Evolutionary conservation across 768 basidiomycete genomes (phyloP).

Genomic region (Auricularia sp.): DNA sequence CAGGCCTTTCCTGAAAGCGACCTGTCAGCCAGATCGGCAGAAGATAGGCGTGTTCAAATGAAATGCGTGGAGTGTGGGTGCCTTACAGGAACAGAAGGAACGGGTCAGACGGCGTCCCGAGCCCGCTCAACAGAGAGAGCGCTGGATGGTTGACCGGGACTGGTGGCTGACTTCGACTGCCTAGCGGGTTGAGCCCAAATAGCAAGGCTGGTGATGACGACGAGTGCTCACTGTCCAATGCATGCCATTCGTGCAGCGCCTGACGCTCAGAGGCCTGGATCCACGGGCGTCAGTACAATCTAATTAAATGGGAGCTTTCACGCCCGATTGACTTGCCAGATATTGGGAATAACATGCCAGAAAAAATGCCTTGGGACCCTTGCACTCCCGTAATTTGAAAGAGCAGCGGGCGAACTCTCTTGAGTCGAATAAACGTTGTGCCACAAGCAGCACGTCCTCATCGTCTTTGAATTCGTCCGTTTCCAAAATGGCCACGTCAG

Average conservation of each 20-base stretch:
- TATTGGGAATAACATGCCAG: constrained; percentile 72
- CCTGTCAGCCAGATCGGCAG: constrained; percentile 5
- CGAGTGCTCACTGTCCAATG: constrained; percentile 52
- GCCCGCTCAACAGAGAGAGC: constrained; percentile 46
- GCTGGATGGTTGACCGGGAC: constrained; percentile 54
- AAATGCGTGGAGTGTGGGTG: constrained; percentile 16
- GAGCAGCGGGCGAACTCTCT: constrained; percentile 72
- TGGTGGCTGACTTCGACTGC: constrained; percentile 59
- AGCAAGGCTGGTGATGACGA: background rate
- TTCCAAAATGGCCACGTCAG: constrained; percentile 13
- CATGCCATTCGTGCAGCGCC: constrained; percentile 78
- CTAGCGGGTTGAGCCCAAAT: constrained; percentile 26
- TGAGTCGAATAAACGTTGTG: constrained; percentile 61
- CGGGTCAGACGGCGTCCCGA: constrained; percentile 56
- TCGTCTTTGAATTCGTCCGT: constrained; percentile 36
- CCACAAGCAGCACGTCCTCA: constrained; percentile 62
- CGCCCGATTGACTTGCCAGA: constrained; percentile 48
- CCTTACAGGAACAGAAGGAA: constrained; percentile 74
- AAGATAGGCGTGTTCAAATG: constrained; percentile 1
- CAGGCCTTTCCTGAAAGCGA: constrained; percentile 57
- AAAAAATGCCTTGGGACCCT: constrained; percentile 66
- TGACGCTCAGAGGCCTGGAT: constrained; percentile 72
- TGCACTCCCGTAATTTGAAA: constrained; percentile 53
- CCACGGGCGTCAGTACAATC: background rate
- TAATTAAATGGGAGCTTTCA: background rate